Evolutionary conservation across 768 basidiomycete genomes (phyloP).

Genomic region (Leccinum rimulosum): DNA sequence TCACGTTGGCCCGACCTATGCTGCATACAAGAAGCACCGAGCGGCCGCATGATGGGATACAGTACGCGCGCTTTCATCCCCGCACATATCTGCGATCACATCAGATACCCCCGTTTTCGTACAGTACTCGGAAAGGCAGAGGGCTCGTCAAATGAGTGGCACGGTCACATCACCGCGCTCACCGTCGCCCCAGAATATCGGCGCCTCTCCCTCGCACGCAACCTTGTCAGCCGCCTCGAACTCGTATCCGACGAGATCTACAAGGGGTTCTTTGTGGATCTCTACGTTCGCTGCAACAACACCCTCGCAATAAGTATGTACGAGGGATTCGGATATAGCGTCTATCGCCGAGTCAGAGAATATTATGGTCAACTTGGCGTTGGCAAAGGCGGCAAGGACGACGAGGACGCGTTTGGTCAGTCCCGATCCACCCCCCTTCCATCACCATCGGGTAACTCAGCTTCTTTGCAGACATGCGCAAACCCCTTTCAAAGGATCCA

Average conservation of each 20-base stretch:
- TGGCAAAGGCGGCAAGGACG: constrained; percentile 75
- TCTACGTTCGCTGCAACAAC: constrained; percentile 92
- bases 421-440: constrained; percentile 14
- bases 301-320: constrained; percentile 86
- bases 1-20: constrained; percentile 92
- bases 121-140: constrained; percentile 94
- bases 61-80: constrained; percentile 46
- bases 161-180: constrained; percentile 93
- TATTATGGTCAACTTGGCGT: constrained; percentile 81
- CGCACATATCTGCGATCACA: constrained; percentile 6
- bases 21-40: constrained; percentile 77
- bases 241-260: constrained; percentile 78
- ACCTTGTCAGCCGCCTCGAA: constrained; percentile 86
- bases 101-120: constrained; percentile 1
- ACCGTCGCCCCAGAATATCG: constrained; percentile 95
- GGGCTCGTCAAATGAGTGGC: constrained; percentile 72
- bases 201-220: constrained; percentile 79
- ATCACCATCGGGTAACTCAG: background rate
- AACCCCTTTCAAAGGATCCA: constrained; percentile 64
- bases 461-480: constrained; percentile 57
- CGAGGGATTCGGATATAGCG: constrained; percentile 89
- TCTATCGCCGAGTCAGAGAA: constrained; percentile 85
- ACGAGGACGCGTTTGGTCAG: constrained; percentile 91
- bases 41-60: constrained; percentile 88
- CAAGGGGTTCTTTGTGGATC: constrained; percentile 88